These are phyloP conservation scores for Fomitopsis palustris DNA, from an alignment of 1,284 basidiomycete genomes.

Conservation along the genomic window DNA sequence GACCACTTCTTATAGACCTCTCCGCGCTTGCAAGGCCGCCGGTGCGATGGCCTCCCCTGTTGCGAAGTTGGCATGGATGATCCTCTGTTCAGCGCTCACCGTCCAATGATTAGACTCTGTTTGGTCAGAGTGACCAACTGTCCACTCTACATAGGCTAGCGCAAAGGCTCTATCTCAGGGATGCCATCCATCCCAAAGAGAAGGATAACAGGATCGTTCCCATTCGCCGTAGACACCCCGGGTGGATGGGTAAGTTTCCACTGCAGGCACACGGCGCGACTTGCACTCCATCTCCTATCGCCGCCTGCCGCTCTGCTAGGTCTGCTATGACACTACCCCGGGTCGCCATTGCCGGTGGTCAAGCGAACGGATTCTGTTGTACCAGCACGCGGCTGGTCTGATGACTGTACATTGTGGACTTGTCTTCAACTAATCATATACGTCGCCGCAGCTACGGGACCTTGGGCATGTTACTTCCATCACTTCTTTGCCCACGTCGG, in stretches of 20 bases:
- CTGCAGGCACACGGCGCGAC: not conserved
- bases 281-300: not conserved
- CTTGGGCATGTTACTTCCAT: not conserved
- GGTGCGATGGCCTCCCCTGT: not conserved
- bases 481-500: conserved; percentile 25
- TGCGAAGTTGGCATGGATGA: not conserved
- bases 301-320: not conserved
- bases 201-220: not conserved
- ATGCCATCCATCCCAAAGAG: not conserved
- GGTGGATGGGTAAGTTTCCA: not conserved
- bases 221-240: not conserved
- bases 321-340: not conserved
- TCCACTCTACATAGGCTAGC: not conserved
- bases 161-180: too few relatives aligned
- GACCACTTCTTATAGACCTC: not conserved
- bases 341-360: not conserved
- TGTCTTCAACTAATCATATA: not conserved
- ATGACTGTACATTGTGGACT: not conserved
- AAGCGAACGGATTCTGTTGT: not conserved
- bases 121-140: not conserved
- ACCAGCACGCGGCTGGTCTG: not conserved
- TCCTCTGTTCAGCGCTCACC: too few relatives aligned
- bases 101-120: not conserved
- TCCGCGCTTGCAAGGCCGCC: not conserved
- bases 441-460: not conserved